phyloP scores from a whole-genome alignment of 139 green algal species.

The Limnomonas spitsbergensis region DNA sequence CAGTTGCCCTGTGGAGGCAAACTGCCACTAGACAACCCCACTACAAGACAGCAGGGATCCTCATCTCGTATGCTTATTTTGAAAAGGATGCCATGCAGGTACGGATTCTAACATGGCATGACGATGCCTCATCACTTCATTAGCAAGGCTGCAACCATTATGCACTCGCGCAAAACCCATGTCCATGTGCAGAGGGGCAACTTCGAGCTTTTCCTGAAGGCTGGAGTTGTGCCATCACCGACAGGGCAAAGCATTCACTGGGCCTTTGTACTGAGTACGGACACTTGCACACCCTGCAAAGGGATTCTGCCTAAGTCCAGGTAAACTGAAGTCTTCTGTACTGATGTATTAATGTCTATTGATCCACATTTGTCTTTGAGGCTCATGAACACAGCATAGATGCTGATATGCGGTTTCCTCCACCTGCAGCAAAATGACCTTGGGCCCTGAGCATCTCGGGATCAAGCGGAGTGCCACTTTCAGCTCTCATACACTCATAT shows the following conservation, averaged over 20 bases:
- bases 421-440: no score
- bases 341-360: neutral
- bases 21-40: neutral
- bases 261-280: constrained; percentile 1
- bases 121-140: neutral
- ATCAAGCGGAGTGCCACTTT: neutral
- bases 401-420: no score
- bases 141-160: no score
- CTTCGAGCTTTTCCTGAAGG: neutral
- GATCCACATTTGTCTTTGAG: neutral
- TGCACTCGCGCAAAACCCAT: no score
- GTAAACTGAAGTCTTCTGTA: neutral
- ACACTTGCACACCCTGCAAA: neutral
- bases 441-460: neutral
- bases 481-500: constrained; percentile 39
- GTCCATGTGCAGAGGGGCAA: neutral
- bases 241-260: constrained; percentile 4
- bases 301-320: neutral
- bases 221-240: neutral
- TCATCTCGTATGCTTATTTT: constrained; percentile 6
- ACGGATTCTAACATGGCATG: neutral
- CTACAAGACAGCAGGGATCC: neutral
- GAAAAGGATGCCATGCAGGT: constrained; percentile 17
- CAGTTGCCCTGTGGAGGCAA: no score
- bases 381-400: no score